A percentile compares a stretch with the other conserved stretches of the same genome.
phyloP scores from a whole-genome alignment of 1,284 basidiomycete species.

The Papiliotrema nemorosa region DNA sequence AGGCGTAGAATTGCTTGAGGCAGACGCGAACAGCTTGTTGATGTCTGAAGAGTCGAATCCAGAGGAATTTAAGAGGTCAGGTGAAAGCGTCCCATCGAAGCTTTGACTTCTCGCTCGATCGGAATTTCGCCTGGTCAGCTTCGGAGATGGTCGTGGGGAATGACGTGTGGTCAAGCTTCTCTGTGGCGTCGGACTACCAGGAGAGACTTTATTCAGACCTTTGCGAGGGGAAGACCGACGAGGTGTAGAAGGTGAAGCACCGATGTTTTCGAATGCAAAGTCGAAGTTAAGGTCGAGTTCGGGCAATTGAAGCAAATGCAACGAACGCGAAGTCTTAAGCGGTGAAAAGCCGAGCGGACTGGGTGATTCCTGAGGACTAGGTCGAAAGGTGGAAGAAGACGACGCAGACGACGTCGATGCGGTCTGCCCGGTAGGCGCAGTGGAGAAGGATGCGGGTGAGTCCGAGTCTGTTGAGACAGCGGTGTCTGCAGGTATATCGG shows the following conservation, averaged over 20 bases:
- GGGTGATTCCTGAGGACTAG: background rate
- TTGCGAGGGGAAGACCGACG: slow-evolving; percentile 20
- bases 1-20: slow-evolving; percentile 23
- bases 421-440: too few relatives aligned
- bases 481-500: background rate
- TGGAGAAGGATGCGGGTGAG: too few relatives aligned
- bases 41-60: slow-evolving; percentile 1
- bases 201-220: background rate
- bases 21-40: slow-evolving; percentile 6
- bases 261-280: slow-evolving; percentile 35
- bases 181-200: slow-evolving; percentile 6
- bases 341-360: background rate
- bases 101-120: slow-evolving; percentile 30
- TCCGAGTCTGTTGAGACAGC: background rate
- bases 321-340: slow-evolving; percentile 12
- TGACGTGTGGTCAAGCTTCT: slow-evolving; percentile 9
- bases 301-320: slow-evolving; percentile 42
- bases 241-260: slow-evolving; percentile 33
- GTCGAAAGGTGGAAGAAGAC: slow-evolving; percentile 12
- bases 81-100: slow-evolving; percentile 23
- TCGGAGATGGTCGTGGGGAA: slow-evolving; percentile 13
- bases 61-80: slow-evolving; percentile 2
- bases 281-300: slow-evolving; percentile 46
- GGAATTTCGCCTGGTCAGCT: slow-evolving; percentile 9
- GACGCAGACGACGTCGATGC: too few relatives aligned